phyloP scores from a whole-genome alignment of 768 basidiomycete species.

The Ephemerocybe angulata region DNA sequence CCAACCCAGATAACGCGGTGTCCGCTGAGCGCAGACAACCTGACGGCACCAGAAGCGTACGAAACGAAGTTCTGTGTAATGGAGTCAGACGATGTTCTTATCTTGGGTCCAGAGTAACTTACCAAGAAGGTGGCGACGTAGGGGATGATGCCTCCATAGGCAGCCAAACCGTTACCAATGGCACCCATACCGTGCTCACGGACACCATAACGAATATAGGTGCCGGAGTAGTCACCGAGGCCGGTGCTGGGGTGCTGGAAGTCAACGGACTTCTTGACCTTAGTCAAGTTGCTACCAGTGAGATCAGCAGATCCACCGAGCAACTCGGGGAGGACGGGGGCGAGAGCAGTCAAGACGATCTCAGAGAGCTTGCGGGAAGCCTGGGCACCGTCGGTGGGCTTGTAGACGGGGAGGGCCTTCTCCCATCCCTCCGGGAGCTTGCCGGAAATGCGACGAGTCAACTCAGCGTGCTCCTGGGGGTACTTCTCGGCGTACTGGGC shows the following conservation, averaged over 20 bases:
- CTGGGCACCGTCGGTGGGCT: slow-evolving; percentile 74
- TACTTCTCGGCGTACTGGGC: slow-evolving; percentile 70
- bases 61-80: slow-evolving; percentile 86
- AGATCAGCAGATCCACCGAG: slow-evolving; percentile 88
- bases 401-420: slow-evolving; percentile 80
- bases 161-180: slow-evolving; percentile 85
- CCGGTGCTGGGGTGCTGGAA: slow-evolving; percentile 89
- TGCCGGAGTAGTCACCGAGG: slow-evolving; percentile 80
- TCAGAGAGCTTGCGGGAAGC: slow-evolving; percentile 93
- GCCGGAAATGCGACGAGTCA: slow-evolving; percentile 79
- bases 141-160: slow-evolving; percentile 89
- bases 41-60: slow-evolving; percentile 89
- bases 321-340: slow-evolving; percentile 76
- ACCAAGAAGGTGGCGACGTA: slow-evolving; percentile 92
- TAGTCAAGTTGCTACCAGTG: slow-evolving; percentile 90
- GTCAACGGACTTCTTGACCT: slow-evolving; percentile 79
- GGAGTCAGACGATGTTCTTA: slow-evolving; percentile 10
- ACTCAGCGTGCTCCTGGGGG: slow-evolving; percentile 81
- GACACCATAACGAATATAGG: slow-evolving; percentile 94
- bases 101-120: slow-evolving; percentile 17
- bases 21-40: slow-evolving; percentile 83
- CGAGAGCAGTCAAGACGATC: slow-evolving; percentile 75
- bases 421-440: slow-evolving; percentile 87
- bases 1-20: slow-evolving; percentile 94
- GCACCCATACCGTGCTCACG: slow-evolving; percentile 98